Conservation (phyloP, 805 yeast genomes). For the Saccharomycopsis capsularis region DNA sequence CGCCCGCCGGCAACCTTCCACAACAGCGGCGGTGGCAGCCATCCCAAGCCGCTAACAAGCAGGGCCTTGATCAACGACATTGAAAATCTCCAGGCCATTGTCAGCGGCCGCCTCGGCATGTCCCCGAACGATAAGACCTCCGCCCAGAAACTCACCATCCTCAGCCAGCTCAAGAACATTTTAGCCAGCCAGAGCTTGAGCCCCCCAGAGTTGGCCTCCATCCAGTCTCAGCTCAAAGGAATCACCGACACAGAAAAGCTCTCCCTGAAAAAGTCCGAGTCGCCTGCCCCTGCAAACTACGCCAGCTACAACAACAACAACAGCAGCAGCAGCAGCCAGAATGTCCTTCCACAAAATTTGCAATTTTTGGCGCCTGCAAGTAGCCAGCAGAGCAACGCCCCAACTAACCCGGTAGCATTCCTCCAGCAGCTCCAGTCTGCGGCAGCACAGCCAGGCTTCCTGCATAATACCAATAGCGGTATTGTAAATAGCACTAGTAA, state of each 20-base stretch:
- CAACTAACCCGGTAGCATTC: not conserved
- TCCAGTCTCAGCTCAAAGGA: slow-evolving; percentile 33
- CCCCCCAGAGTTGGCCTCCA: slow-evolving; percentile 32
- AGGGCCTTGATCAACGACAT: slow-evolving; percentile 30
- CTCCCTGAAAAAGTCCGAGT: not conserved
- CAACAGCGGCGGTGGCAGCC: not conserved
- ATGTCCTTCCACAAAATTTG: not conserved
- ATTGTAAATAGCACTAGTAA: slow-evolving; percentile 2
- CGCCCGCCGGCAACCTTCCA: not conserved
- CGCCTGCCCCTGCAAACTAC: not conserved
- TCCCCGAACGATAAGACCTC: slow-evolving; percentile 29
- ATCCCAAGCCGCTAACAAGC: slow-evolving; percentile 20
- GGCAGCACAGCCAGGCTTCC: not conserved
- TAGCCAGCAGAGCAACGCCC: not conserved
- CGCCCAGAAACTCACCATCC: slow-evolving; percentile 14
- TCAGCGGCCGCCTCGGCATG: slow-evolving; percentile 29
- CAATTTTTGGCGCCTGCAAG: not conserved
- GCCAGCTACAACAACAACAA: not conserved
- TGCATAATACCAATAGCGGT: not conserved
- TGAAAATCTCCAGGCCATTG: slow-evolving; percentile 31
- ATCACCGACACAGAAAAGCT: slow-evolving; percentile 32
- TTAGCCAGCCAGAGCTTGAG: slow-evolving; percentile 30
- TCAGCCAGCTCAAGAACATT: slow-evolving; percentile 14
- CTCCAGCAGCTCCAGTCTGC: not conserved
- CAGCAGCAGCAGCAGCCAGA: not conserved